Base-by-base conservation (phyloP, 768 basidiomycete species). In the Boletus tomentosulus region DNA sequence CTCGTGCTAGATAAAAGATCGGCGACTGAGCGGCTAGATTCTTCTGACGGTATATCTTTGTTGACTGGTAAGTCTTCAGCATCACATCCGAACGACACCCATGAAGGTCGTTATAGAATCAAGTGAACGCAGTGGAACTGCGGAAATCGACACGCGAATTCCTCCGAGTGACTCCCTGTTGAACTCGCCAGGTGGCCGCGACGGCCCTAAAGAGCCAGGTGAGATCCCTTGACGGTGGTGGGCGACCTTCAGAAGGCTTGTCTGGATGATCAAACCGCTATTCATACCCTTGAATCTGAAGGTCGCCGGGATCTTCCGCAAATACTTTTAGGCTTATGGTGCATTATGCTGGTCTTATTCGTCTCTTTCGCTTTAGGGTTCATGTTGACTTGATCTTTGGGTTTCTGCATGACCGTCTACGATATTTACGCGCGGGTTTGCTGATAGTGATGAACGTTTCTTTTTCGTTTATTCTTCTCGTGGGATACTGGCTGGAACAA, bases 231-330 rank as follows among this genome's bases (percentile, higher is more conserved):
- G 76, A 77, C 76, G 75, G 71, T 75, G 67, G 74, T 73, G 76
- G 76, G 76, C 76, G 76, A 72, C 76, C 70, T 72, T 77, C 64
- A 70, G 76, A 69, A 64, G 64, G 57, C 65, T 76, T 61, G 69
- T 70, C 56, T 76, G 71, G 74, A 66, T 76, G 54, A 70, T 72
- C 57, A 67, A 68, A 62, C 74, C 73, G 46, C 55, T 74, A 50
- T 63, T 74, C 58, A 63, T 74, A 59, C 75, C 74, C 52, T 65
- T 76, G 61, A 62, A 72, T 62, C 73, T 75, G 68, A 78, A 69
- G 73, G 76, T 78, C 71, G 76, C 76, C 76, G 76, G 66, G 76
- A 71, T 66, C 62, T 65, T 77, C 62, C 71, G 72, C 65, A 72
- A 72, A 65, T 74, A 66, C 57, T 71, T 76, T 51, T 75, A 68